Conservation (phyloP, 2,329 filamentous ascomycete species). For the Fusarium annulatum region DNA sequence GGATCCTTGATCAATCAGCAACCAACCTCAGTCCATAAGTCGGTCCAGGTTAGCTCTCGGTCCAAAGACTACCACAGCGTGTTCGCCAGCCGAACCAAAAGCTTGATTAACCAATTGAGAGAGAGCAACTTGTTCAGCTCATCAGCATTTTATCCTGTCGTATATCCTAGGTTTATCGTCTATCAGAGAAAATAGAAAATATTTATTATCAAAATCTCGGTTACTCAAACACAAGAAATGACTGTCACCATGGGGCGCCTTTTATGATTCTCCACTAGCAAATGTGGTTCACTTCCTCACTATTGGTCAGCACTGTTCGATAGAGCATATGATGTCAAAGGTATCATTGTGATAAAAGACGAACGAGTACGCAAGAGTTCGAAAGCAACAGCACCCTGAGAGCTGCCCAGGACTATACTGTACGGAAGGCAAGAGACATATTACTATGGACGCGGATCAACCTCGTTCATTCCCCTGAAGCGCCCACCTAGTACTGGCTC, state of each 20-base stretch:
- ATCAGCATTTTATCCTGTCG: neutral
- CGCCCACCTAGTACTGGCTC: neutral
- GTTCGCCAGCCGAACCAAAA: neutral
- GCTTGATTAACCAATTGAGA: neutral
- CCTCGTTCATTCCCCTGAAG: neutral
- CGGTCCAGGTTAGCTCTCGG: constrained; percentile 20
- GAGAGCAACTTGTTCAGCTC: neutral
- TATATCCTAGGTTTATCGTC: neutral
- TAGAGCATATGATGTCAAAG: constrained; percentile 8
- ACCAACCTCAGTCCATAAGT: constrained; percentile 11
- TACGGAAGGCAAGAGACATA: neutral
- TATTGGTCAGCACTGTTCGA: neutral
- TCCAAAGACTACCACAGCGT: neutral
- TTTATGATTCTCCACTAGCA: constrained; percentile 3
- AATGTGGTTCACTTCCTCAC: neutral
- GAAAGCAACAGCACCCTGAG: neutral
- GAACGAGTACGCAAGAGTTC: neutral
- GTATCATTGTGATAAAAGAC: neutral
- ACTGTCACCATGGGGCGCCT: neutral
- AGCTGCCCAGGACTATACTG: neutral
- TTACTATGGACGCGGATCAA: neutral
- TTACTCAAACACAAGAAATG: neutral
- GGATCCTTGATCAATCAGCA: constrained; percentile 10
- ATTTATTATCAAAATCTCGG: constrained; percentile 5
- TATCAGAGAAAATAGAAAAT: neutral